Evolutionary conservation across 2,329 filamentous ascomycete species (phyloP).

Genomic region (Coniochaeta hoffmannii): DNA sequence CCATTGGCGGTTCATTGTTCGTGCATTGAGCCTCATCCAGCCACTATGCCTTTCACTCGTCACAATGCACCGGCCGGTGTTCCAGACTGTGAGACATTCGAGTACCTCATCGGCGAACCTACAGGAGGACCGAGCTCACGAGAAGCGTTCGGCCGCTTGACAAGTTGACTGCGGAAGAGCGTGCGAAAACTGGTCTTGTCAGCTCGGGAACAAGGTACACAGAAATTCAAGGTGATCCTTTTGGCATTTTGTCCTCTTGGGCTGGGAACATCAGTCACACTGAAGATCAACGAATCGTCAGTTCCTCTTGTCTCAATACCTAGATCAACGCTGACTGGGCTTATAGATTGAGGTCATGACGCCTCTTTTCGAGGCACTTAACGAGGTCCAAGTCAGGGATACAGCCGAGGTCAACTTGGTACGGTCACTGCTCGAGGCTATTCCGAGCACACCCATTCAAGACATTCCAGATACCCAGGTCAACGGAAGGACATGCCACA

Average conservation of each 20-base stretch:
- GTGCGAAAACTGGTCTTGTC: background rate
- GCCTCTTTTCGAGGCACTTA: background rate
- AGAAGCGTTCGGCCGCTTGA: background rate
- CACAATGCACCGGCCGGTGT: background rate
- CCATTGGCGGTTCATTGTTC: too few relatives aligned
- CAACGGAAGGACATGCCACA: background rate
- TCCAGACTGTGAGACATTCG: background rate
- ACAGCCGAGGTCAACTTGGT: background rate
- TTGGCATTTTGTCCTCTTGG: background rate
- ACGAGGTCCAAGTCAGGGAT: background rate
- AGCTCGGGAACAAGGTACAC: background rate
- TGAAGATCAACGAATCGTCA: background rate
- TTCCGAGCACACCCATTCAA: background rate
- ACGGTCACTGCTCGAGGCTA: background rate
- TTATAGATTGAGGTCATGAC: background rate
- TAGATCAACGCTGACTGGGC: background rate
- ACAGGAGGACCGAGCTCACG: background rate
- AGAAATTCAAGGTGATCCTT: background rate
- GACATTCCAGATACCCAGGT: background rate
- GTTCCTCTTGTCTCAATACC: background rate
- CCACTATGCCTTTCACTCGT: background rate
- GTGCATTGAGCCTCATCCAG: too few relatives aligned
- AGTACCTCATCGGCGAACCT: background rate
- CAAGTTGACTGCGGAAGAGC: background rate
- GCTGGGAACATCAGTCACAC: background rate